Evolutionary conservation across 2,329 filamentous ascomycete genomes (phyloP).

Genomic region (Cordyceps cicadae): DNA sequence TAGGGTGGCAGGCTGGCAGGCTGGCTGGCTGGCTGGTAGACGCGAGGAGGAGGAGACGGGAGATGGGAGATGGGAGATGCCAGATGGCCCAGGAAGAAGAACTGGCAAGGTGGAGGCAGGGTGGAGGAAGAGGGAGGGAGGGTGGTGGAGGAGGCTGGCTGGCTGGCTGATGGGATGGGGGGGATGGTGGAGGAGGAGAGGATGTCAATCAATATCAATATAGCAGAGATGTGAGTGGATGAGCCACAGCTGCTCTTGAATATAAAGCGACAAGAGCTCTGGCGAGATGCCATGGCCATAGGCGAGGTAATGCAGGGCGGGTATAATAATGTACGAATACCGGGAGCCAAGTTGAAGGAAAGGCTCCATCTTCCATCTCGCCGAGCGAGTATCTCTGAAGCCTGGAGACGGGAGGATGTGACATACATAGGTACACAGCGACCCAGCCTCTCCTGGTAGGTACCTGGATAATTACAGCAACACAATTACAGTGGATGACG

Average conservation of each 20-base stretch:
- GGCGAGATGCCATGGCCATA: too few species aligned
- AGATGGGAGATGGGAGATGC: too few species aligned
- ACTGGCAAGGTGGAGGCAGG: not conserved
- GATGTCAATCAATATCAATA: not conserved
- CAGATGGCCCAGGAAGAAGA: not conserved
- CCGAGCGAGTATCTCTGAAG: not conserved
- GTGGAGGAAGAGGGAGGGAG: too few species aligned
- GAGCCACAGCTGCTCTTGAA: too few species aligned
- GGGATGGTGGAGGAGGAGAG: not conserved
- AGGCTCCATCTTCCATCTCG: too few species aligned
- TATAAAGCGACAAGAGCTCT: too few species aligned
- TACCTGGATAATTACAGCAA: too few species aligned
- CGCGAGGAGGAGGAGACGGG: not conserved
- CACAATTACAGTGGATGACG: not conserved
- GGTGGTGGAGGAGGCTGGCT: not conserved
- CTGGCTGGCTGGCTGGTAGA: not conserved
- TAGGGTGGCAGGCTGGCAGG: too few species aligned
- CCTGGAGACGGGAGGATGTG: not conserved
- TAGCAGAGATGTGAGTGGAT: not conserved
- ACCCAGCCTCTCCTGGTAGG: too few species aligned
- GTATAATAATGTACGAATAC: not conserved
- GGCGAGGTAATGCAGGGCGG: not conserved
- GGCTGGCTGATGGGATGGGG: too few species aligned
- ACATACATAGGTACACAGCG: not conserved
- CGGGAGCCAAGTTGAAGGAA: not conserved